Conservation (phyloP, 306 rosid species). For the Ormosia emarginata region DNA sequence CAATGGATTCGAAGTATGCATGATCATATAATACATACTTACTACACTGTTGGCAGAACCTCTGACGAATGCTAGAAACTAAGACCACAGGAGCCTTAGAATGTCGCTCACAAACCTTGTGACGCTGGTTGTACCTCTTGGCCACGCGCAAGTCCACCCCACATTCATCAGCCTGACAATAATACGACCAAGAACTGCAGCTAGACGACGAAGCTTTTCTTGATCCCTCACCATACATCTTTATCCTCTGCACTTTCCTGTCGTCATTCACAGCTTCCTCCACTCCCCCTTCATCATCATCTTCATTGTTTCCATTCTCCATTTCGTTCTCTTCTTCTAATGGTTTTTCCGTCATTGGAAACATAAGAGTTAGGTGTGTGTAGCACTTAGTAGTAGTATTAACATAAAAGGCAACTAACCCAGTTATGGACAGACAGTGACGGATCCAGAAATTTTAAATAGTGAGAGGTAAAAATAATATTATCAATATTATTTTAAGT, state of each 20-base stretch:
- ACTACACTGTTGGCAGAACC: conserved; percentile 43
- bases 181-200: neutral
- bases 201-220: neutral
- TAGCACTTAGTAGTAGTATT: no score
- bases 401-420: no score
- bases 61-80: conserved; percentile 30
- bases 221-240: neutral
- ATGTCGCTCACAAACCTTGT: conserved; percentile 37
- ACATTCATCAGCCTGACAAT: conserved; percentile 38
- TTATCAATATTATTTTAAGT: no score
- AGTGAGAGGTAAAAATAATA: no score
- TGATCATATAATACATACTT: conserved; percentile 1
- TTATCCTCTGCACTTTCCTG: neutral
- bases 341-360: neutral
- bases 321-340: neutral
- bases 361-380: neutral
- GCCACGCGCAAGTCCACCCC: conserved; percentile 15
- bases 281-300: neutral
- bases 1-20: no score
- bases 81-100: conserved; percentile 33
- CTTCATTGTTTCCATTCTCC: neutral
- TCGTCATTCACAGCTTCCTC: neutral
- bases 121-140: conserved; percentile 24
- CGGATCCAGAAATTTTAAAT: no score
- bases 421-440: no score